Evolutionary conservation across 2,329 filamentous ascomycete species (phyloP), one percentile per base, ranked within the genome.

Genomic region (Arthrobotrys entomopaga): DNA sequence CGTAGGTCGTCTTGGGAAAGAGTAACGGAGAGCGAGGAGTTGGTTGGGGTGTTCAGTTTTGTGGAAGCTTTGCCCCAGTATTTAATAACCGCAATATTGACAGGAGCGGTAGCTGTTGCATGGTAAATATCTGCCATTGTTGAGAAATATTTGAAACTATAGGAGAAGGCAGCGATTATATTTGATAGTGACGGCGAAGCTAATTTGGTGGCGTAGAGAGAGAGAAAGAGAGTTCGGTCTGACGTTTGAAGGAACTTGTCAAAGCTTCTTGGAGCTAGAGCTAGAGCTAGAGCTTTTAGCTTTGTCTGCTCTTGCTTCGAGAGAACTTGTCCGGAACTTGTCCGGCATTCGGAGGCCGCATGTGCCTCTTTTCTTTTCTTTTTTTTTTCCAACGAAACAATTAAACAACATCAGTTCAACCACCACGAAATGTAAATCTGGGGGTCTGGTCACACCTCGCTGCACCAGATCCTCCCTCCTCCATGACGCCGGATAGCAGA

Each of bases 41-140:
- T 99, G 81, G 95, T 98, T 40, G 95, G 95, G 66, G 98, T 90
- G 83, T 99, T 99, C 79, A 98, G 88, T 81, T 91, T 92, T 60
- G 91, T 83, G 83, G 98, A 93, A 76, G 95, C 91, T 84, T 99
- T 99, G 79, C 96, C 95, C 95, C 96, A 99, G 79, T 83, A 96
- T 91, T 98, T 98, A 84, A 98, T 95, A 69, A 98, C 93, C 77
- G 94, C 94, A 81, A 98, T 98, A 85, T 98, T 98, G 81, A 98
- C 94, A 13, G 94, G 95, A 46, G 95, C 95, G 77, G 93, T 98
- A 72, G 95, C 97, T 85, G 91, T 97, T 78, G 95, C 92, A 79
- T 93, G 90, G 85, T 96, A 93, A 80, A 98, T 87, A 8, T 22
- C 50, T 20, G 70, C 56, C 70, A 74, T 74, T 29, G 29, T 63